Base-by-base conservation (phyloP, 352 stramenopile genomes). In the Salisapilia sapeloensis region DNA sequence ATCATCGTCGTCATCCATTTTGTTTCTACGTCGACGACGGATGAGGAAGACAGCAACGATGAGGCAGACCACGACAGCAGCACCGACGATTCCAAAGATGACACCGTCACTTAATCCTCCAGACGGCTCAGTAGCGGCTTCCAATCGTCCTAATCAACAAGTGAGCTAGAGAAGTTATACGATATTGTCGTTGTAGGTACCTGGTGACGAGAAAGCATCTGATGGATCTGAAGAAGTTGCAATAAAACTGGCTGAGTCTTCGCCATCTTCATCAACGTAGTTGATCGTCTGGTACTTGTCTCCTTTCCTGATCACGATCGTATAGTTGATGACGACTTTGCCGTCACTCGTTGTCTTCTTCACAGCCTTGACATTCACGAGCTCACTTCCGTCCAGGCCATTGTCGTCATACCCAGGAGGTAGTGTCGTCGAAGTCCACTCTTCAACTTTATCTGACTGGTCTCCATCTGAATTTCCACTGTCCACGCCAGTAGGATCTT, bases 371-470 rank as follows among this genome's bases (percentile, higher is more conserved):
- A 67, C 52, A 3, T 33, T 38, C 6, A 60, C 42, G 25, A 67
- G 52, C 15, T 62, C 35, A 10, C 45, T 46, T 6, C 52, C 56
- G 7, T 45, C 33, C 12, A 67, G 52, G 16, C 60, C 46, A 13
- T 38, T 67, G 1, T 44, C 8, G 33, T 55, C 37, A 4, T 63
- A 32, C 2, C 48, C 36, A 4, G 55, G 55, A 4, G 55, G 52
- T 10, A 67, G 25, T 2, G 52, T 63, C 4, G 56, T 56, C 8
- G 52, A 63, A 30, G 51, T 63, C 32, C 53, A 67, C 14, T n/a
- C n/a, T n/a, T n/a, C n/a, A n/a, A n/a, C n/a, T n/a, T n/a, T n/a
- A n/a, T n/a, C n/a, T n/a, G n/a, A n/a, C n/a, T n/a, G n/a, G 44
- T 15, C 23, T 39, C 37, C 14, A 67, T 49, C 2, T 38, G 33